Evolutionary conservation across 257 asterid species (phyloP).

Genomic region (Ajuga chamaepitys): DNA sequence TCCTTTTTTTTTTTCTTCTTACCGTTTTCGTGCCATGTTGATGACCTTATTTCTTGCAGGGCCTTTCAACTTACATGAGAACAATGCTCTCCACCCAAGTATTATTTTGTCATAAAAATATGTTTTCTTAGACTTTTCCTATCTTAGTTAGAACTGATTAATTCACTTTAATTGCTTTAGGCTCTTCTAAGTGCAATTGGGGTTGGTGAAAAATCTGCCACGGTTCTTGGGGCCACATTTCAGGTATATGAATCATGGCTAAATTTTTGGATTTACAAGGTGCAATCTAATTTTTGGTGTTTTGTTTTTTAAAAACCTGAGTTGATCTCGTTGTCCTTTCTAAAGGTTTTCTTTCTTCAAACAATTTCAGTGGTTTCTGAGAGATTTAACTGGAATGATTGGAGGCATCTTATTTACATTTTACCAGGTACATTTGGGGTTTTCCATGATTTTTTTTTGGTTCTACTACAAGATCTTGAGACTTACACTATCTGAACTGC

Average conservation of each 20-base stretch:
- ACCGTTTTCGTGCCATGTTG: slow-evolving; percentile 4
- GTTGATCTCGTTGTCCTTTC: not conserved
- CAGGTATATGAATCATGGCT: slow-evolving; percentile 36
- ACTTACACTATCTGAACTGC: not conserved
- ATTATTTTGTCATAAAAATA: slow-evolving; percentile 16
- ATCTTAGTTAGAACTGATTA: not conserved
- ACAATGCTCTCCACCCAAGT: slow-evolving; percentile 97
- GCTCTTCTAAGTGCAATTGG: slow-evolving; percentile 97
- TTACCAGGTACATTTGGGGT: slow-evolving; percentile 57
- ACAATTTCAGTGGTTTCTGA: slow-evolving; percentile 75
- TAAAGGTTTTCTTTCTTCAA: slow-evolving; percentile 1
- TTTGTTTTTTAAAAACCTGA: not conserved
- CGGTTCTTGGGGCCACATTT: slow-evolving; percentile 94
- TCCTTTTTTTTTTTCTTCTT: not conserved
- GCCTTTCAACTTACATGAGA: slow-evolving; percentile 92
- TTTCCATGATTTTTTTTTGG: not conserved
- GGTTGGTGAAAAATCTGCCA: slow-evolving; percentile 95
- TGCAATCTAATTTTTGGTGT: not conserved
- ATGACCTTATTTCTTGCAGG: slow-evolving; percentile 33
- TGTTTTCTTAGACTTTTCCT: not conserved
- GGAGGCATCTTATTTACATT: slow-evolving; percentile 88
- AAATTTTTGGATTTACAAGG: not conserved
- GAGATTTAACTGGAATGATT: slow-evolving; percentile 97
- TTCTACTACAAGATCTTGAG: not conserved
- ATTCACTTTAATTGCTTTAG: slow-evolving; percentile 27